A percentile compares a stretch with the other conserved stretches of the same genome.
Conservation (phyloP, 129 eudicot species). For the Daucus carota region DNA sequence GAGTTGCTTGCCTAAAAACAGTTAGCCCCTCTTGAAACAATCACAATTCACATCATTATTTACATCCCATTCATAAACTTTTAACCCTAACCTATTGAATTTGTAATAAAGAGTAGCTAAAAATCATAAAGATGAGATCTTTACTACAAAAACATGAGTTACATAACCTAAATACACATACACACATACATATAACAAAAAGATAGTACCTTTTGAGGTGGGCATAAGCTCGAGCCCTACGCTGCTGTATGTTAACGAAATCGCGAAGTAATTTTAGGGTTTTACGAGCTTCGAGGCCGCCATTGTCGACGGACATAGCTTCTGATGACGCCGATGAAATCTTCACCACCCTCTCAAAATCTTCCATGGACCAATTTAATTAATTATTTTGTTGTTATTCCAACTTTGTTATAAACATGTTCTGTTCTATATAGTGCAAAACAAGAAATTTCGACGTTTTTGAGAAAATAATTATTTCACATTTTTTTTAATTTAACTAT, state of each 20-base stretch:
- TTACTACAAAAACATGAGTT: not conserved
- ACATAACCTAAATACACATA: not conserved
- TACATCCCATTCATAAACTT: not conserved
- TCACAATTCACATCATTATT: not conserved
- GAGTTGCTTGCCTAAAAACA: not conserved
- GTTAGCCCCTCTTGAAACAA: not conserved
- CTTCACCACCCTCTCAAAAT: conserved; percentile 53
- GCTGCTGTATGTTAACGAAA: conserved; percentile 71
- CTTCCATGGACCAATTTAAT: conserved; percentile 38
- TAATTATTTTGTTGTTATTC: too few relatives aligned
- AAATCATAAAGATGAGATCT: not conserved
- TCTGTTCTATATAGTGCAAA: too few relatives aligned
- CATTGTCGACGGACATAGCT: conserved; percentile 3
- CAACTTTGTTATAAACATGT: too few relatives aligned
- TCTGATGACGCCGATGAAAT: conserved; percentile 22
- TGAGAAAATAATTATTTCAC: too few relatives aligned
- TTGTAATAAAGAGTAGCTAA: not conserved
- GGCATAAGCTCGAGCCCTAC: conserved; percentile 72
- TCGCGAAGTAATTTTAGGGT: conserved; percentile 43
- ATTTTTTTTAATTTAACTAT: too few relatives aligned
- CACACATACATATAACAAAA: not conserved
- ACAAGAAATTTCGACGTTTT: too few relatives aligned
- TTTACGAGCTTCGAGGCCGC: conserved; percentile 11
- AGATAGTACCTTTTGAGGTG: conserved; percentile 50
- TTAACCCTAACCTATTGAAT: not conserved